Conservation (phyloP, 805 yeast genomes). For the Wickerhamia fluorescens region DNA sequence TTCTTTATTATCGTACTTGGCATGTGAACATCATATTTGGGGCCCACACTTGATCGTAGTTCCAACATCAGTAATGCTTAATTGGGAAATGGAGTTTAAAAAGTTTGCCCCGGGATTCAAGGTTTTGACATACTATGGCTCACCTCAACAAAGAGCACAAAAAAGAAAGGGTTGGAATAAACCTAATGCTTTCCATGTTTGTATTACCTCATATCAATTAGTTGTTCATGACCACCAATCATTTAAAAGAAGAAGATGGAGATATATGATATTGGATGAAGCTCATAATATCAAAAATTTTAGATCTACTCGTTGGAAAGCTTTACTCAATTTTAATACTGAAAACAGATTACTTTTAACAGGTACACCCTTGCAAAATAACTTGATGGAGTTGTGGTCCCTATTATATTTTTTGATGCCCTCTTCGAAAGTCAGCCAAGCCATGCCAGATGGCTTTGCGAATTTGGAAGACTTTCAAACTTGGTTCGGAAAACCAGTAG, state of each 20-base stretch:
- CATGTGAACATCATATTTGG: conserved; percentile 92
- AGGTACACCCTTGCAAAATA: conserved; percentile 96
- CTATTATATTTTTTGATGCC: conserved; percentile 94
- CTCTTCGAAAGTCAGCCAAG: conserved; percentile 58
- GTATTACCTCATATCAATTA: conserved; percentile 93
- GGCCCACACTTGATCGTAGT: conserved; percentile 97
- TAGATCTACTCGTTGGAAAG: conserved; percentile 96
- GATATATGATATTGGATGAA: conserved; percentile 93
- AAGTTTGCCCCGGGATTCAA: conserved; percentile 98
- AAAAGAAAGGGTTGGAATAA: conserved; percentile 98
- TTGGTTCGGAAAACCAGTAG: conserved; percentile 99
- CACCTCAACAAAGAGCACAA: conserved; percentile 93
- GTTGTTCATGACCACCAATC: conserved; percentile 97
- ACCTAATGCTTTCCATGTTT: conserved; percentile 91
- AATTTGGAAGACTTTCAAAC: conserved; percentile 92
- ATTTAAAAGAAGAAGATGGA: conserved; percentile 89
- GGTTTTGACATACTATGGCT: conserved; percentile 90
- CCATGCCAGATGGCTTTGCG: conserved; percentile 94
- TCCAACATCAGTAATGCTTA: conserved; percentile 94
- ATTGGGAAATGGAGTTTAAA: conserved; percentile 99
- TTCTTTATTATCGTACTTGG: conserved; percentile 75
- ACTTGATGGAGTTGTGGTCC: conserved; percentile 94
- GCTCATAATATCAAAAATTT: conserved; percentile 97
- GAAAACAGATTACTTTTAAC: conserved; percentile 81
- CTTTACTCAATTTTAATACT: conserved; percentile 86